These are phyloP conservation scores for Epichloe sibirici DNA, from an alignment of 2,329 filamentous ascomycete genomes.

Conservation along the genomic window DNA sequence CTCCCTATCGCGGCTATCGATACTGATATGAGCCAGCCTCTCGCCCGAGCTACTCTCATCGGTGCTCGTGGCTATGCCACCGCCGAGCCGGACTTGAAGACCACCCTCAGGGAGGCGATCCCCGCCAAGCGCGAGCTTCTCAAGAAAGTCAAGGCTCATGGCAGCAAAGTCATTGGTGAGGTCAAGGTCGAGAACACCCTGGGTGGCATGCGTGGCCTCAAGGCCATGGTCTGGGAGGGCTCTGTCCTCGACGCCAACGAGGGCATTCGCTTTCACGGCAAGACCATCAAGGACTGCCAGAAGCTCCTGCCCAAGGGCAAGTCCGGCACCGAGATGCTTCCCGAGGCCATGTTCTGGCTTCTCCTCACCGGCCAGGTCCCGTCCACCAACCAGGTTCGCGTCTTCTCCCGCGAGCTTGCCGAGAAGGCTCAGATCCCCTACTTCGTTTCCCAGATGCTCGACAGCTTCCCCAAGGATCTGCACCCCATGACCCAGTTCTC, in stretches of 20 bases:
- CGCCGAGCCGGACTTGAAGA: constrained; percentile 80
- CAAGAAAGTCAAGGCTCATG: constrained; percentile 83
- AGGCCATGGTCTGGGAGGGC: constrained; percentile 98
- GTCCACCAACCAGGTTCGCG: constrained; percentile 66
- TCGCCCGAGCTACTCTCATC: constrained; percentile 17
- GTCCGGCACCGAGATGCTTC: constrained; percentile 90
- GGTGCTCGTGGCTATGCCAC: constrained; percentile 53
- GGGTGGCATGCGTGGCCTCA: constrained; percentile 93
- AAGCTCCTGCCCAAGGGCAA: constrained; percentile 84
- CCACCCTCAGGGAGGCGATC: constrained; percentile 70
- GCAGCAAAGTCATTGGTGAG: constrained; percentile 73
- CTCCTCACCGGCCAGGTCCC: constrained; percentile 89
- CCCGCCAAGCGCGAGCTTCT: constrained; percentile 87
- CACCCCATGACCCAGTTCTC: constrained; percentile 99
- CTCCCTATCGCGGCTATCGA: not conserved
- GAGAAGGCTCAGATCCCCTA: constrained; percentile 71
- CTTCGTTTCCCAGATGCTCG: constrained; percentile 79
- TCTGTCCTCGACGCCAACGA: constrained; percentile 94
- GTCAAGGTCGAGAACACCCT: constrained; percentile 90
- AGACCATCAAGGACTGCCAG: constrained; percentile 97
- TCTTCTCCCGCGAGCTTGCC: constrained; percentile 74
- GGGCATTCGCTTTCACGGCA: constrained; percentile 95
- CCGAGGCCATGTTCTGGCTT: constrained; percentile 99
- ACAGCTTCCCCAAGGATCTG: constrained; percentile 76
- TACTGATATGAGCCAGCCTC: constrained; percentile 1